A percentile compares a stretch with the other conserved stretches of the same genome.
These are phyloP conservation scores for Leccinum aurantiacum DNA, from an alignment of 768 basidiomycete species.

Conservation along the genomic window DNA sequence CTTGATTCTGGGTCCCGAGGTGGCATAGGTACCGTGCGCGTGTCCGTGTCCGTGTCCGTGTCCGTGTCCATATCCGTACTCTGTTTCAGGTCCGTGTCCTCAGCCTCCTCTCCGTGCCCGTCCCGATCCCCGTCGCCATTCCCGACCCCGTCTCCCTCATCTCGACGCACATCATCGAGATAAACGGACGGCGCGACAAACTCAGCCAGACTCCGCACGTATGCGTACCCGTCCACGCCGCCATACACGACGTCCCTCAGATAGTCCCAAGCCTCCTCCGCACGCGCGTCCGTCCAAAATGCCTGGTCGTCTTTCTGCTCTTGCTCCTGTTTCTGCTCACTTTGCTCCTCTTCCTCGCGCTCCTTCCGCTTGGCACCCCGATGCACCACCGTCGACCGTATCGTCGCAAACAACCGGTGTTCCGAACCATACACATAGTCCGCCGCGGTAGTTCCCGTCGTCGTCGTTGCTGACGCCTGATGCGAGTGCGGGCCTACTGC, in stretches of 20 bases:
- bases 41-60: too few relatives aligned
- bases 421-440: slow-evolving; percentile 20
- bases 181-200: slow-evolving; percentile 46
- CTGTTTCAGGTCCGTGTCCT: neutral
- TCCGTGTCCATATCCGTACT: neutral
- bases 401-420: slow-evolving; percentile 34
- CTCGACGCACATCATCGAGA: neutral
- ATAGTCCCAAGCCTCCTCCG: slow-evolving; percentile 62
- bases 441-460: neutral
- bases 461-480: neutral
- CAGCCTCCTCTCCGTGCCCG: neutral
- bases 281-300: slow-evolving; percentile 53
- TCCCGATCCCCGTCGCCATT: neutral
- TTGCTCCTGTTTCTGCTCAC: neutral
- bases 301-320: slow-evolving; percentile 13
- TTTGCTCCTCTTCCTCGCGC: slow-evolving; percentile 14
- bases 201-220: slow-evolving; percentile 74
- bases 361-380: slow-evolving; percentile 17
- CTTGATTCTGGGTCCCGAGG: too few relatives aligned
- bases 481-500: neutral
- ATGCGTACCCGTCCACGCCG: slow-evolving; percentile 73
- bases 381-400: slow-evolving; percentile 37
- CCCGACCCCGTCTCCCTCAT: neutral
- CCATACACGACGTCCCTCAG: slow-evolving; percentile 77
- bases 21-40: too few relatives aligned